phyloP scores from a whole-genome alignment of 2,329 filamentous ascomycete species.

The Rachicladosporium sp. region DNA sequence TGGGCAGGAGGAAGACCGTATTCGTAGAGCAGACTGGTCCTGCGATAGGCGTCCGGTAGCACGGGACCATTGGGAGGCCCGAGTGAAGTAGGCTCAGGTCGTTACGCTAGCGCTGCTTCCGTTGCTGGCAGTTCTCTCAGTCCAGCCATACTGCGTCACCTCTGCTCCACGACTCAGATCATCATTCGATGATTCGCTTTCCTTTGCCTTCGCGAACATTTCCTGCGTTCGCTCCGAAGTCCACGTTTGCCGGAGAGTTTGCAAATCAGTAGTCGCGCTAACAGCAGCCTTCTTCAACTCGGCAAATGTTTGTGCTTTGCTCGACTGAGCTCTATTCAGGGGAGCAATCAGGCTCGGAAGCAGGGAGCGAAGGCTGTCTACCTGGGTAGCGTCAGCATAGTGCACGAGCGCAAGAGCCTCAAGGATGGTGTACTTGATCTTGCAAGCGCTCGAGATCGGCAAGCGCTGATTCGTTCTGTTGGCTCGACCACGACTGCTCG shows the following conservation, averaged over 20 bases:
- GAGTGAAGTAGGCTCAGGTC: too few species aligned
- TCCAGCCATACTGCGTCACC: conserved; percentile 28
- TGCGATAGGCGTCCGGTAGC: too few species aligned
- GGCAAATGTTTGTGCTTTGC: conserved; percentile 25
- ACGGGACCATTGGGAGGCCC: too few species aligned
- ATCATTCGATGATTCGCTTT: conserved; percentile 25
- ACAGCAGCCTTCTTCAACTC: conserved; percentile 27
- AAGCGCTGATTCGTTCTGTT: conserved; percentile 25
- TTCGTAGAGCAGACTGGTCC: too few species aligned
- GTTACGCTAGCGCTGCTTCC: too few species aligned
- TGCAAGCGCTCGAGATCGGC: conserved; percentile 33
- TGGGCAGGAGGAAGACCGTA: conserved; percentile 16
- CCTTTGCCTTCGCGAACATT: conserved; percentile 22
- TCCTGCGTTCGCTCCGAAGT: conserved; percentile 24
- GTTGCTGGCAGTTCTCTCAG: conserved; percentile 13
- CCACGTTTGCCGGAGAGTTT: conserved; percentile 27
- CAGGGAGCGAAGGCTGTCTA: conserved; percentile 30
- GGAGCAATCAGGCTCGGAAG: conserved; percentile 32
- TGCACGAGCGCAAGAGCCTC: not conserved
- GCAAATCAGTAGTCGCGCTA: conserved; percentile 24
- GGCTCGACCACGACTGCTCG: too few species aligned
- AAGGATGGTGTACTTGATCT: conserved; percentile 24
- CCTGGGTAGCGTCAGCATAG: conserved; percentile 17
- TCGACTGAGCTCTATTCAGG: conserved; percentile 17
- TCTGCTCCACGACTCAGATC: conserved; percentile 25